phyloP scores from a whole-genome alignment of 345 rosid genomes.

The Euphorbia lathyris region DNA sequence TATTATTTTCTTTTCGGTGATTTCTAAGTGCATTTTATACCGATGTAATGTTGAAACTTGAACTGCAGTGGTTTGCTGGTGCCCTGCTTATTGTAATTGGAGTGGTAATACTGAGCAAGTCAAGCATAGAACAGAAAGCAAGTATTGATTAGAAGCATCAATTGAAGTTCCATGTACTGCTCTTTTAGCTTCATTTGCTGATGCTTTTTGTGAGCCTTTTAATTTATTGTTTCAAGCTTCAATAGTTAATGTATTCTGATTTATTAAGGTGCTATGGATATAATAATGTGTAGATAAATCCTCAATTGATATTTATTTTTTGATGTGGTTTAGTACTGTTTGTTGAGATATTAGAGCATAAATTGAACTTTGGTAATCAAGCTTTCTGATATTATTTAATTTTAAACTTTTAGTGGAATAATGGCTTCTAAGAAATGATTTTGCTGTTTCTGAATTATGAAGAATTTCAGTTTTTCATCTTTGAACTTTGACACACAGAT shows the following conservation, averaged over 20 bases:
- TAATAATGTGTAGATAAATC: neutral
- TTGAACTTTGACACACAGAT: neutral
- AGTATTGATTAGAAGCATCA: constrained; percentile 37
- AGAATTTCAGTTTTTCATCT: neutral
- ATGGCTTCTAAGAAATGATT: neutral
- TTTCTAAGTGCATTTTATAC: neutral
- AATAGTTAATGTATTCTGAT: neutral
- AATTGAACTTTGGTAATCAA: neutral
- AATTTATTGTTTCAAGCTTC: neutral
- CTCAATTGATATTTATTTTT: neutral
- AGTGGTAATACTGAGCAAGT: constrained; percentile 67
- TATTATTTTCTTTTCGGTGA: neutral
- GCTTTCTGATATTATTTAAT: no score
- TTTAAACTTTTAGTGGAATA: no score
- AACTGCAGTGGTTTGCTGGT: constrained; percentile 83
- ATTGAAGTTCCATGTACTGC: no score
- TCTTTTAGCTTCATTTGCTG: neutral
- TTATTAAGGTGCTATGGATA: neutral
- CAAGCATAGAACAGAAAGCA: constrained; percentile 53
- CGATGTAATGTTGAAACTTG: neutral
- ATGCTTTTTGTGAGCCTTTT: neutral
- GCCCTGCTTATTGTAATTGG: constrained; percentile 69
- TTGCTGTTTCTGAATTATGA: neutral
- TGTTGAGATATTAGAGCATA: neutral
- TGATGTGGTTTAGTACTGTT: neutral